Base-by-base conservation (phyloP, 495 filamentous ascomycete genomes). In the Chaetomidium leptoderma region DNA sequence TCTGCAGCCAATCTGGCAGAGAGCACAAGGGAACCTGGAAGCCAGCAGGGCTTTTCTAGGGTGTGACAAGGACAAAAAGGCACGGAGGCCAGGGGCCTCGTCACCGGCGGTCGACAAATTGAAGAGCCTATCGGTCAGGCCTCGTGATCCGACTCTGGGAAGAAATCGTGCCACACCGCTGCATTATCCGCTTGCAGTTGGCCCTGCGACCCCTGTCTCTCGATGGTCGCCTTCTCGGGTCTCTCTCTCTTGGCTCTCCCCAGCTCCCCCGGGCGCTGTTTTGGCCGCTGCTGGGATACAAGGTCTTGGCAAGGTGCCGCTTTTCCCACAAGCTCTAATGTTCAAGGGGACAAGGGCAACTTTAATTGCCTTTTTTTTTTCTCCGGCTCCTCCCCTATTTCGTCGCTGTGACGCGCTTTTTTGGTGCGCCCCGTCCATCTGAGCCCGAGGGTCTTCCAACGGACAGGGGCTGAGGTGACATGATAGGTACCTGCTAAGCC, bases 141-240 rank as follows among this genome's bases (percentile, higher is more conserved):
- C 70, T 65, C 66, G 70, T 72, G 70, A 72, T 66, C 63, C 54
- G 47, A 58, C 59, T 36, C 21, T 30, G n/a, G 39, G n/a, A n/a
- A 29, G 24, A 3, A 26, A 49, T 55, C 21, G 60, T 66, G 65
- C 66, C 69, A 67, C 69, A 71, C 63, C 65, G 62, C 62, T 55
- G 63, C 67, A 63, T 67, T 46, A 49, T 36, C 32, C 53, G 57
- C 57, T 60, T 39, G 47, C 24, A 13, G 29, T 37, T 49, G 27
- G 11, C 24, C 36, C 29, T 36, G 17, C 27, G 2, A 45, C 29
- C 32, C 26, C 17, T 33, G 14, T 9, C 1, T 48, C 19, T 8
- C 11, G 29, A 37, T 29, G 37, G 56, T 48, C 17, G 29, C 30
- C 50, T 56, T 30, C 45, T 60, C 40, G 53, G 55, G 35, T 49